Conservation (phyloP, 495 filamentous ascomycete species). For the Choiromyces venosus region DNA sequence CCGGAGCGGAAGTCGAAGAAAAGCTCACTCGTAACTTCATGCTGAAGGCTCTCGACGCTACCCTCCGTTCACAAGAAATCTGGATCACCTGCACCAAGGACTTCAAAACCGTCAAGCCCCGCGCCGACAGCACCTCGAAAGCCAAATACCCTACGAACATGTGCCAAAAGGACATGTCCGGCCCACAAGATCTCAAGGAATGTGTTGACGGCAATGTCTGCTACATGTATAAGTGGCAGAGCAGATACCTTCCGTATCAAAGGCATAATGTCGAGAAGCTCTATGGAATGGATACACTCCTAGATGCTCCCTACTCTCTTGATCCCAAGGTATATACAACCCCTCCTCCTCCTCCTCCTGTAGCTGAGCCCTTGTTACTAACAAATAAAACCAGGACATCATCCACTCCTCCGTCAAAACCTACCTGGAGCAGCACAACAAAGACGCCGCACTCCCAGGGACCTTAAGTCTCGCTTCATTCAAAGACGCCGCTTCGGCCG, state of each 20-base stretch:
- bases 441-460: not conserved
- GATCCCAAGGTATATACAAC: conserved; percentile 13
- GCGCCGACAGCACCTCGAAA: conserved; percentile 20
- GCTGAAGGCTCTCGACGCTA: conserved; percentile 27
- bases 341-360: too few species aligned
- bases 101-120: conserved; percentile 23
- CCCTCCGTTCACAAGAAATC: conserved; percentile 30
- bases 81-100: conserved; percentile 35
- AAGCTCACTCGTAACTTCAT: conserved; percentile 27
- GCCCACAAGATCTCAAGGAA: conserved; percentile 34
- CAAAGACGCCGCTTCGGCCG: not conserved
- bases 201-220: conserved; percentile 31
- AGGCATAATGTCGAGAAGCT: conserved; percentile 32
- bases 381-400: conserved; percentile 20
- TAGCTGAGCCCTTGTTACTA: not conserved
- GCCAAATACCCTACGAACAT: conserved; percentile 16
- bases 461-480: conserved; percentile 4
- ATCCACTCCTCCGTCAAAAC: conserved; percentile 35
- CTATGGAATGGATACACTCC: conserved; percentile 24
- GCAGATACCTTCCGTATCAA: not conserved
- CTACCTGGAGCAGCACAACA: not conserved
- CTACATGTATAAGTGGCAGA: conserved; percentile 36
- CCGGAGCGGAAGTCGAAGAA: conserved; percentile 23
- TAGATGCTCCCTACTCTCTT: conserved; percentile 19
- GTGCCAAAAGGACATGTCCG: conserved; percentile 23